A percentile compares a stretch with the other conserved stretches of the same genome.
Evolutionary conservation across 148 eudicot genomes (phyloP).

Genomic region (Gaultheria prostrata): DNA sequence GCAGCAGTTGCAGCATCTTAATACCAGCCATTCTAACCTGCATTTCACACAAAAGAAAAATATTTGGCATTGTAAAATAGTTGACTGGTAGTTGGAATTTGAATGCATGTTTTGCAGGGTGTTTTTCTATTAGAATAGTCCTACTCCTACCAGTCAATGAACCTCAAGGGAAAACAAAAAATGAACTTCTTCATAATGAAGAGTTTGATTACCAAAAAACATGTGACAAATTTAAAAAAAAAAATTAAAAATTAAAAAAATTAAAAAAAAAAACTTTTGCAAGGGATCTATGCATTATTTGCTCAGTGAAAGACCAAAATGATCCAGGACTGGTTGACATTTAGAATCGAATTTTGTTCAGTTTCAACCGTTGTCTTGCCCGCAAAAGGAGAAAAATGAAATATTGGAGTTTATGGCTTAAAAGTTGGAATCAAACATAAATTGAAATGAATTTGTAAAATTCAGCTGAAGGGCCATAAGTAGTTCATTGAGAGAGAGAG

Average conservation of each 20-base stretch:
- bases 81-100: constrained; percentile 12
- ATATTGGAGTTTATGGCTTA: not conserved
- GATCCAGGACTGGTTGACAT: not conserved
- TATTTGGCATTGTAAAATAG: not conserved
- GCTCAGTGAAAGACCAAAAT: not conserved
- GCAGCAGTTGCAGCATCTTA: constrained; percentile 41
- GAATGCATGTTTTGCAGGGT: not conserved
- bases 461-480: not conserved
- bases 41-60: not conserved
- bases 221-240: no score
- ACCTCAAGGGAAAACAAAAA: not conserved
- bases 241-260: not conserved
- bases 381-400: not conserved
- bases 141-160: not conserved
- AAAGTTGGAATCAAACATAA: not conserved
- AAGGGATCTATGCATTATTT: not conserved
- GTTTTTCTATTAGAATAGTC: not conserved
- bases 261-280: not conserved
- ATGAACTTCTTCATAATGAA: no score
- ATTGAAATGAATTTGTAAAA: no score
- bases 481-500: not conserved
- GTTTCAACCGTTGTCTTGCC: not conserved
- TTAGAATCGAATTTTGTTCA: not conserved
- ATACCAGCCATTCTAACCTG: constrained; percentile 47
- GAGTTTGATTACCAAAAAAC: no score